A percentile compares a stretch with the other conserved stretches of the same genome.
Evolutionary conservation across 306 rosid species (phyloP).

Genomic region (Elaeagnus macrophylla): DNA sequence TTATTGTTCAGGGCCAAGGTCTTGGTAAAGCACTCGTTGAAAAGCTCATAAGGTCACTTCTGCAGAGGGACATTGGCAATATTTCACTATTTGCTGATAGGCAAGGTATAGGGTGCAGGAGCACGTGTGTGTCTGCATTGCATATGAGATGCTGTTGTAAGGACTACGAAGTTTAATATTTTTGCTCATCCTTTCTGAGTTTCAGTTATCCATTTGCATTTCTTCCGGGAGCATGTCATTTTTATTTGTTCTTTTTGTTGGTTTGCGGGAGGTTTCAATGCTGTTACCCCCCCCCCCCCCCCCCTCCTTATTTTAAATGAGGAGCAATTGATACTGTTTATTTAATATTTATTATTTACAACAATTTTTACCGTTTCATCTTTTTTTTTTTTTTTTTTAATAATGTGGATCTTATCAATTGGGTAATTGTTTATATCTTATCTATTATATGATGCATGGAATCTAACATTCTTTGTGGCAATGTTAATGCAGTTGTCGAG

Average conservation of each 20-base stretch:
- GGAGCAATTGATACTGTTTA: too few species aligned
- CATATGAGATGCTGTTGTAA: not conserved
- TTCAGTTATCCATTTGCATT: slow-evolving; percentile 2
- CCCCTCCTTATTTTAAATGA: too few species aligned
- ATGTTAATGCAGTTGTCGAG: slow-evolving; percentile 67
- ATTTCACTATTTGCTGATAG: slow-evolving; percentile 89
- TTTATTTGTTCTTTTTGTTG: not conserved
- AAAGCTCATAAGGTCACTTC: slow-evolving; percentile 72
- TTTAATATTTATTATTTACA: too few species aligned
- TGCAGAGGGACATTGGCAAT: slow-evolving; percentile 89
- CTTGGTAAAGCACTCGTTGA: slow-evolving; percentile 91
- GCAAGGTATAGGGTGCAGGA: slow-evolving; percentile 43
- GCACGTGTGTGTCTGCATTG: too few species aligned
- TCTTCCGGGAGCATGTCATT: not conserved
- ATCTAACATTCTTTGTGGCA: slow-evolving; percentile 11
- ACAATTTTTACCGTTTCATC: too few species aligned
- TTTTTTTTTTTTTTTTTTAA: not conserved
- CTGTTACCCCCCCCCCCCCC: too few species aligned
- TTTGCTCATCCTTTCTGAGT: slow-evolving; percentile 9
- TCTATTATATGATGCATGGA: slow-evolving; percentile 4
- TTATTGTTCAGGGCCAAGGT: slow-evolving; percentile 74
- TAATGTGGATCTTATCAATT: slow-evolving; percentile 3
- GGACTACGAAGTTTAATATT: not conserved
- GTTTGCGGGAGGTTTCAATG: not conserved
- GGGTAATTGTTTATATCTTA: slow-evolving; percentile 3